Base-by-base conservation (phyloP, 345 rosid genomes). In the Linum trigynum region DNA sequence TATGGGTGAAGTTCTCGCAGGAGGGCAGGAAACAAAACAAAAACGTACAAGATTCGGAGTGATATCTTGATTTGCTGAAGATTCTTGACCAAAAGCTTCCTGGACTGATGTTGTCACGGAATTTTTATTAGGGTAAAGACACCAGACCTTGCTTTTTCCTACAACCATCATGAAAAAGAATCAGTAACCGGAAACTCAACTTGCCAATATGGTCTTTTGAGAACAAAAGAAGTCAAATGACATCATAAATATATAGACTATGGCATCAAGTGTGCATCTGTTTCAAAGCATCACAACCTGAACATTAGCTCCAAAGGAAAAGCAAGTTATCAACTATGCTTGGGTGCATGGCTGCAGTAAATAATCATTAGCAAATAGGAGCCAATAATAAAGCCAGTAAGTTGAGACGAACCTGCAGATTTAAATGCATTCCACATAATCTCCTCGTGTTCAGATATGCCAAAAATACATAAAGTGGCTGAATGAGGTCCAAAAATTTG, bases 361-460 rank as follows among this genome's bases (percentile, higher is more conserved):
- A 23, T 23, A 23, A 23, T 23, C 32, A 23, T 23, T 23, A 23
- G 32, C 32, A 23, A 23, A 23, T 23, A 23, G 32, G 32, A 23
- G 32, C 32, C 32, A 23, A 23, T 23, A 23, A 50, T 56, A 17
- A 58, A 23, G 17, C 45, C 38, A 5, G 48, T 43, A 67, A 53
- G 51, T 62, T 32, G 17, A 38, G 67, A 42, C 62, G 56, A 64
- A 90, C 96, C 95, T 84, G 99, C 83, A 65, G 40, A 71, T 67
- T 83, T 83, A 73, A 90, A 88, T 67, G 90, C 82, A 74, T 81
- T 78, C 96, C 96, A 88, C 99, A 90, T 90, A 55, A 85, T 71
- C 69, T 90, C 89, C 82, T 94, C 97, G 2, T 94, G 91, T 80
- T 90, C 99, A 59, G 87, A 77, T 64, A 90, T 79, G 59, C 99